phyloP scores from a whole-genome alignment of 768 basidiomycete species.

The Leccinellum albellum region DNA sequence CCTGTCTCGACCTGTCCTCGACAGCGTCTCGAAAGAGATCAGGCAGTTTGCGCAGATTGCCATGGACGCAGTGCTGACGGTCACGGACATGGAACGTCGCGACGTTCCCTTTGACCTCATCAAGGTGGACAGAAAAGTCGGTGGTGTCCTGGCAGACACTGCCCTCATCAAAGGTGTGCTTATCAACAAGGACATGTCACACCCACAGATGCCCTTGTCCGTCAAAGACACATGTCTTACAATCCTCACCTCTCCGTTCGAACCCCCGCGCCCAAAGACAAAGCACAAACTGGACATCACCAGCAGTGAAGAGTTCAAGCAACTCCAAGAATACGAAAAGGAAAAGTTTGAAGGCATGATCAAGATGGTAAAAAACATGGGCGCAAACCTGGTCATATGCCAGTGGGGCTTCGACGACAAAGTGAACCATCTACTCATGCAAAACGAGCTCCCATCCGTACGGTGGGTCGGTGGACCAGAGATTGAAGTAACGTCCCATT shows the following conservation, averaged over 20 bases:
- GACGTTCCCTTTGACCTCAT: constrained; percentile 98
- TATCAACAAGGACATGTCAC: constrained; percentile 99
- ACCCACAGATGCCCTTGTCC: constrained; percentile 92
- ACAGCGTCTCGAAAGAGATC: constrained; percentile 94
- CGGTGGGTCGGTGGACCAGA: constrained; percentile 99
- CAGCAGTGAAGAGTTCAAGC: constrained; percentile 93
- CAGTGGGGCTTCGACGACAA: constrained; percentile 99
- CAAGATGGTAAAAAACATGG: constrained; percentile 90
- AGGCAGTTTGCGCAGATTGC: constrained; percentile 96
- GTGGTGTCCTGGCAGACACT: constrained; percentile 93
- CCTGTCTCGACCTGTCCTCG: constrained; percentile 1
- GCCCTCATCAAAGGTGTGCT: constrained; percentile 95
- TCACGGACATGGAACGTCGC: constrained; percentile 90
- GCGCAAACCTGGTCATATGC: constrained; percentile 97
- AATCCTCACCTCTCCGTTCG: constrained; percentile 98
- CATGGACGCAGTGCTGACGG: constrained; percentile 91
- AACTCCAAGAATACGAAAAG: constrained; percentile 90
- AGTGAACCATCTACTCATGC: constrained; percentile 96
- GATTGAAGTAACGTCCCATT: constrained; percentile 68
- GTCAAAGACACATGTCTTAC: constrained; percentile 90
- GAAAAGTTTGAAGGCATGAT: constrained; percentile 98
- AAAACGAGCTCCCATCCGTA: constrained; percentile 95
- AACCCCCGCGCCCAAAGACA: constrained; percentile 97
- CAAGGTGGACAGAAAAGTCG: constrained; percentile 99
- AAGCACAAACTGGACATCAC: constrained; percentile 99